Evolutionary conservation across 1,139 yeast genomes (phyloP).

Genomic region (Scheffersomyces segobiensis): DNA sequence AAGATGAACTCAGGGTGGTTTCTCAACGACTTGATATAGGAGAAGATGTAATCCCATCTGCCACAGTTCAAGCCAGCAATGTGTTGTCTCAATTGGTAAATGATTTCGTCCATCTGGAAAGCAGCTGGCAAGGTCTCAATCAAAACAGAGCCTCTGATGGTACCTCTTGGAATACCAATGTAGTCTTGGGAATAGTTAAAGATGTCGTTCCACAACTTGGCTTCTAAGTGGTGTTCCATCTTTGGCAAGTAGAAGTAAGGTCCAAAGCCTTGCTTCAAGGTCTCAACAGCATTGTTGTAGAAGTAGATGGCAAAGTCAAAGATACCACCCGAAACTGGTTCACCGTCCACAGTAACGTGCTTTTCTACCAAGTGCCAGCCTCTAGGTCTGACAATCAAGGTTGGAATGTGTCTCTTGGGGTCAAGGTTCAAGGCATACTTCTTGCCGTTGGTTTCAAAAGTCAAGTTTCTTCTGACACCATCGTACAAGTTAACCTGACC

Average conservation of each 20-base stretch:
- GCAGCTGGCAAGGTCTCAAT: conserved; percentile 34
- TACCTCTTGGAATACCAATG: conserved; percentile 24
- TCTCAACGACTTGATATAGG: conserved; percentile 27
- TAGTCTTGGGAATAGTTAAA: conserved; percentile 28
- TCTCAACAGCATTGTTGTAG: conserved; percentile 24
- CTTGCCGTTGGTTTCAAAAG: conserved; percentile 59
- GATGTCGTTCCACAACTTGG: conserved; percentile 30
- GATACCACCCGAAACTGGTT: conserved; percentile 71
- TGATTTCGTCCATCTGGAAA: conserved; percentile 32
- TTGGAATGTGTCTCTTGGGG: conserved; percentile 62
- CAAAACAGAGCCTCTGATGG: conserved; percentile 30
- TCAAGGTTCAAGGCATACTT: conserved; percentile 57
- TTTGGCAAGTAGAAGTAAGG: conserved; percentile 33
- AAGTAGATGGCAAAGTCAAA: conserved; percentile 80
- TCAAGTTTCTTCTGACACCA: conserved; percentile 70
- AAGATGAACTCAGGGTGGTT: conserved; percentile 23
- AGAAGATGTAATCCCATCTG: conserved; percentile 33
- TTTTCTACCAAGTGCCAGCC: conserved; percentile 84
- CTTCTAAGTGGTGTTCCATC: conserved; percentile 33
- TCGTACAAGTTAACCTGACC: conserved; percentile 95
- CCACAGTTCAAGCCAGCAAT: conserved; percentile 32
- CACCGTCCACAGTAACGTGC: conserved; percentile 73
- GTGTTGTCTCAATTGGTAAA: conserved; percentile 28
- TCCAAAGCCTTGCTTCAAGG: conserved; percentile 23
- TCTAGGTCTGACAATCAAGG: conserved; percentile 80